Percentiles rank a stretch among this genome's conserved stretches.
Conservation (phyloP, 108 stramenopile species). For the Cylindrotheca closterium region DNA sequence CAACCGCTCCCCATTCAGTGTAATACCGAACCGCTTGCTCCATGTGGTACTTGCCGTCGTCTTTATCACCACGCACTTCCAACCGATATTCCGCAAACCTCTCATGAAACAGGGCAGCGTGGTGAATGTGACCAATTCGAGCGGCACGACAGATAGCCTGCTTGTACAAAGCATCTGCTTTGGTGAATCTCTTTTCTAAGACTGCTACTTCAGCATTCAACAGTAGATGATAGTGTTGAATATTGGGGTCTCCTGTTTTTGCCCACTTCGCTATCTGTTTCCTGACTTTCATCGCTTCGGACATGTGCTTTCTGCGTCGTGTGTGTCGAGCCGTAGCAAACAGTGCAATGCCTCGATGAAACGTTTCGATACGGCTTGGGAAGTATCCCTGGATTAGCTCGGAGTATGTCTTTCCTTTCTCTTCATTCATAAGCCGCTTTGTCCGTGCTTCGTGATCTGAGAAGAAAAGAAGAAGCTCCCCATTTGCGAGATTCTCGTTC, state of each 20-base stretch:
- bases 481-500: too few relatives aligned
- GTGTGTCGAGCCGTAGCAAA: constrained; percentile 14
- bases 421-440: too few relatives aligned
- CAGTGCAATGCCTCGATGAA: constrained; percentile 1
- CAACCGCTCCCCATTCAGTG: constrained; percentile 2
- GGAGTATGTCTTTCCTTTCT: too few relatives aligned
- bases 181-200: background rate
- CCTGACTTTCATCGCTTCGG: background rate
- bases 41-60: background rate
- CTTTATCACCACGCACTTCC: background rate
- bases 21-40: constrained; percentile 1
- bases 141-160: background rate
- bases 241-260: constrained; percentile 18
- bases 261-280: constrained; percentile 1
- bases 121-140: constrained; percentile 3
- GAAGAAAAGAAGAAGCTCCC: too few relatives aligned
- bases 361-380: constrained; percentile 4
- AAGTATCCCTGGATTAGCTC: too few relatives aligned
- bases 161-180: constrained; percentile 1
- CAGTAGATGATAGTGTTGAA: constrained; percentile 3
- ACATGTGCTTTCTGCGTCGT: background rate
- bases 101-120: constrained; percentile 6
- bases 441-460: too few relatives aligned
- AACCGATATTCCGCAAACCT: constrained; percentile 3
- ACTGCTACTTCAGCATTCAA: constrained; percentile 8